Evolutionary conservation across 116 monocot species (phyloP), one percentile per base, ranked within the genome.

Genomic region (Thalassia testudinum): DNA sequence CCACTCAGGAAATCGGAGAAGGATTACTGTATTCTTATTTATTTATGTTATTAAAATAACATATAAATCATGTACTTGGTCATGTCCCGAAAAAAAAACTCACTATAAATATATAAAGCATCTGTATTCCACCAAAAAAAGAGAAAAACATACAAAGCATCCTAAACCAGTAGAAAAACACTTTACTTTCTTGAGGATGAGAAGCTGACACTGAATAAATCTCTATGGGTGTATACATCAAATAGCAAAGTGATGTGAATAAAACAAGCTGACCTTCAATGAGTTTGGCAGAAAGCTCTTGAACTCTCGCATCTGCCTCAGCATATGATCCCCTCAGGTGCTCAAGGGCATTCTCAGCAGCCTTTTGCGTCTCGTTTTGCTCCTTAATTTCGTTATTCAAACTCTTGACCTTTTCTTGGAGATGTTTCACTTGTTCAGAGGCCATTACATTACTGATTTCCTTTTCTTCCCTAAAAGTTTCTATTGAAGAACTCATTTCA

Each of bases 261-360:
- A 58, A 24, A 53, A 26, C 22, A 58, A 51, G 24, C 67, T 61
- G 60, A 87, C 93, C 93, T 78, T 95, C 76, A 26, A 55, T 29
- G 57, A 95, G 93, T 59, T 95, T 70, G 30, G 34, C 21, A 30
- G 83, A 64, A 47, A 95, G 81, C 50, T 81, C 79, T 26, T 87
- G 73, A 53, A 68, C 72, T 50, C 81, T 84, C 6, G 63, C 70
- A 63, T 95, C 84, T 25, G 84, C 76, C 42, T 84, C 88, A 14
- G 71, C 61, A 37, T 70, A 70, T 27, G 66, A 38, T 21, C 56
- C 52, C 42, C 78, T 76, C n/a, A 95, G 81, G 81, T 95, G 84
- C 63, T 84, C 76, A 63, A 95, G 40, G 62, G 93, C 93, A 57
- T 63, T 60, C 52, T 87, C 93, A 15, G 88, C 75, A 27, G 93